Conservation (phyloP, 2,329 filamentous ascomycete species). For the Rhinocladiella mackenziei region DNA sequence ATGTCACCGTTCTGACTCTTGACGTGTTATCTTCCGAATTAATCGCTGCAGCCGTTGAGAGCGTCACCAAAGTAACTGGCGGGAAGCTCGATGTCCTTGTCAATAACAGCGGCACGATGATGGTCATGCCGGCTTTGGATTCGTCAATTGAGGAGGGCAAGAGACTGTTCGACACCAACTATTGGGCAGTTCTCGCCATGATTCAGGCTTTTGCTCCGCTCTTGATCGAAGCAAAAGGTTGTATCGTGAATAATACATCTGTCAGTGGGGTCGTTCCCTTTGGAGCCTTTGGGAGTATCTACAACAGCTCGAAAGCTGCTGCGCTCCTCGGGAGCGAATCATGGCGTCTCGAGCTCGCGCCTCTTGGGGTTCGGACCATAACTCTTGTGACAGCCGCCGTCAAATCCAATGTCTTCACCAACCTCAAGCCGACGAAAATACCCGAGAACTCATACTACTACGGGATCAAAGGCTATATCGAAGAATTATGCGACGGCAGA, state of each 20-base stretch:
- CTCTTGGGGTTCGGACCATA: slow-evolving; percentile 19
- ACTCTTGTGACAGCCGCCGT: slow-evolving; percentile 18
- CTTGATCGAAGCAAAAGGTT: slow-evolving; percentile 33
- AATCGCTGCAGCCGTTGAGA: slow-evolving; percentile 25
- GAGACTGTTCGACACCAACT: slow-evolving; percentile 42
- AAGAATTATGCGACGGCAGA: slow-evolving; percentile 12
- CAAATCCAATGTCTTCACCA: slow-evolving; percentile 18
- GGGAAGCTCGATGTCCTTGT: slow-evolving; percentile 42
- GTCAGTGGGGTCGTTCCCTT: slow-evolving; percentile 23
- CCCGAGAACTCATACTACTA: slow-evolving; percentile 19
- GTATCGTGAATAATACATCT: slow-evolving; percentile 31
- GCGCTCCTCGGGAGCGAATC: slow-evolving; percentile 14
- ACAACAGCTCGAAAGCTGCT: slow-evolving; percentile 23
- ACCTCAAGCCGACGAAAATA: slow-evolving; percentile 3
- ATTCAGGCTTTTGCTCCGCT: slow-evolving; percentile 34
- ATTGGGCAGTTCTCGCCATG: slow-evolving; percentile 39
- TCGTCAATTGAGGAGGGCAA: slow-evolving; percentile 33
- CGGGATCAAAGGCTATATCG: slow-evolving; percentile 13
- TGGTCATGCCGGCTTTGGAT: slow-evolving; percentile 33
- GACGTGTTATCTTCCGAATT: slow-evolving; percentile 31
- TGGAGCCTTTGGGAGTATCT: slow-evolving; percentile 13
- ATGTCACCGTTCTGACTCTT: slow-evolving; percentile 31
- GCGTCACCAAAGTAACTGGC: slow-evolving; percentile 30
- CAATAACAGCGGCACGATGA: slow-evolving; percentile 44
- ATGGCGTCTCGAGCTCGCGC: slow-evolving; percentile 21